Conservation (phyloP, 441 rosid species). For the Euphorbia schlechtendalii region DNA sequence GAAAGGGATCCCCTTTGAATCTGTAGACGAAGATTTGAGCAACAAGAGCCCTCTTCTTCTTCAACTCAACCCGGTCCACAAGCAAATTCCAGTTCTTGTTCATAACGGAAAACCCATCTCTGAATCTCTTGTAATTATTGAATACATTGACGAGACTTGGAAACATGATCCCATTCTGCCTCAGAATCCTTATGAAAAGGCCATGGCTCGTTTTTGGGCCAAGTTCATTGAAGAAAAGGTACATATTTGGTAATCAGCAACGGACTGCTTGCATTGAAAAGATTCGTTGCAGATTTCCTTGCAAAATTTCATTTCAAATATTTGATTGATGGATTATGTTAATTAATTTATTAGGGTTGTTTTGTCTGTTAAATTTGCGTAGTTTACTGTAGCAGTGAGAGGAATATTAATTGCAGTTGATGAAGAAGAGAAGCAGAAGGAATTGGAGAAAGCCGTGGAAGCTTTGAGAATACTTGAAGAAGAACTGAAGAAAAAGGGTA, state of each 20-base stretch:
- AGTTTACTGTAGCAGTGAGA: background rate
- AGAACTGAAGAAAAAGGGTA: background rate
- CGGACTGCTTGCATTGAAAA: no score
- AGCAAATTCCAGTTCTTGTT: constrained; percentile 25
- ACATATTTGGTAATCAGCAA: no score
- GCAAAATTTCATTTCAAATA: no score
- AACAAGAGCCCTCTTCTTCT: constrained; percentile 28
- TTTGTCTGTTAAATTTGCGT: background rate
- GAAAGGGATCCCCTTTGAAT: constrained; percentile 18
- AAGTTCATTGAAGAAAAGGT: constrained; percentile 3
- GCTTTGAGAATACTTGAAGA: background rate
- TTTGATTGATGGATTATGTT: no score
- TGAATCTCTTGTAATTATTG: constrained; percentile 12
- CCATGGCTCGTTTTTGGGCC: constrained; percentile 12
- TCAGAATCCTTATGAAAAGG: background rate
- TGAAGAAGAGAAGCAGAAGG: background rate
- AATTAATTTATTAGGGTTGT: no score
- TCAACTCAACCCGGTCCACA: constrained; percentile 19
- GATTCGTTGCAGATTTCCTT: no score
- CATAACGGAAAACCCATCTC: constrained; percentile 15
- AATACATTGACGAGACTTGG: constrained; percentile 8
- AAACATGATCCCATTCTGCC: constrained; percentile 2
- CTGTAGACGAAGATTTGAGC: constrained; percentile 10
- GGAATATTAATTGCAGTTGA: background rate
- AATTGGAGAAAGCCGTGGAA: background rate